Evolutionary conservation across 306 rosid species (phyloP).

Genomic region (Citrullus amarus): DNA sequence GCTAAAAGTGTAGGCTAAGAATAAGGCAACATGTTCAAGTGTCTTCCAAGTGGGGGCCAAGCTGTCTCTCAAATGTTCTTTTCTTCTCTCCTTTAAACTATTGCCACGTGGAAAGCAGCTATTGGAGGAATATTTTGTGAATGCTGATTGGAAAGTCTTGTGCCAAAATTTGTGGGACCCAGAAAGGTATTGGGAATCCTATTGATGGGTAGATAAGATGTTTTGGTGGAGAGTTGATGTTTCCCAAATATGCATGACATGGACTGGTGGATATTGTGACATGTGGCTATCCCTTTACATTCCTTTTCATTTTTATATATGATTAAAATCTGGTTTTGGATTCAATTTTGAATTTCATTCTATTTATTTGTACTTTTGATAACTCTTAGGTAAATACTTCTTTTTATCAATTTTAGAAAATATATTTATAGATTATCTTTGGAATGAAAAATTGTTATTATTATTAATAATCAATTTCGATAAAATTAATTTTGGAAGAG

Average conservation of each 20-base stretch:
- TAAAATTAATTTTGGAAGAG: no score
- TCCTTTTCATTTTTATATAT: background rate
- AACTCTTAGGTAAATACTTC: no score
- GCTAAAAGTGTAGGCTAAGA: background rate
- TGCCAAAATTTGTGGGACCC: background rate
- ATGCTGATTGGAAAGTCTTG: background rate
- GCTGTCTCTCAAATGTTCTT: background rate
- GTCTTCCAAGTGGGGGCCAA: constrained; percentile 4
- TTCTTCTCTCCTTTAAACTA: no score
- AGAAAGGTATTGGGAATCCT: background rate
- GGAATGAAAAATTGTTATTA: no score
- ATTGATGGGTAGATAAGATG: background rate
- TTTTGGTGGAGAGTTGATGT: background rate
- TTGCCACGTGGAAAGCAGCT: background rate
- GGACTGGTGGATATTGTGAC: background rate
- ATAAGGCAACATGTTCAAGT: background rate
- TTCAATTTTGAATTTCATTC: no score
- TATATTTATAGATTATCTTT: no score
- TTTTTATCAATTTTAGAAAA: no score
- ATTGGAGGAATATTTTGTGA: background rate
- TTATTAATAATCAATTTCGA: no score
- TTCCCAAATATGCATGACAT: background rate
- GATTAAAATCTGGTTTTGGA: no score
- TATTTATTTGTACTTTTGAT: no score
- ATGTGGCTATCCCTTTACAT: background rate